A percentile compares a stretch with the other conserved stretches of the same genome.
phyloP scores from a whole-genome alignment of 108 stramenopile species.

The Cyclotella atomus region DNA sequence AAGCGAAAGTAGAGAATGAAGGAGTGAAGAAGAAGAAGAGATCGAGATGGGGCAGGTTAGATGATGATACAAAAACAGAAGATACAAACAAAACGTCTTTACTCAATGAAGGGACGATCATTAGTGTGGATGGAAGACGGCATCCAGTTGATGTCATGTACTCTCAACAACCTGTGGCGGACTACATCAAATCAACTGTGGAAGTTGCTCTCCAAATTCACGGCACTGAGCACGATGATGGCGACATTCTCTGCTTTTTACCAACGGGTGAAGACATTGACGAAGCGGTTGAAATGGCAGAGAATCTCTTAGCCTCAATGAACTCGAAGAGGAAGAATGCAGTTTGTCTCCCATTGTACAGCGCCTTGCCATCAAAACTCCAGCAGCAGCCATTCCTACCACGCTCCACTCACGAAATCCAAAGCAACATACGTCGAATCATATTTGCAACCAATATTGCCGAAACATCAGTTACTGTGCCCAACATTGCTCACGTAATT shows the following conservation, averaged over 20 bases:
- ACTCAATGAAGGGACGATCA: conserved; percentile 72
- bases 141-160: conserved; percentile 92
- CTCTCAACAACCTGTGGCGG: conserved; percentile 69
- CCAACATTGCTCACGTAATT: conserved; percentile 89
- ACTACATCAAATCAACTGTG: conserved; percentile 78
- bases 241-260: conserved; percentile 94
- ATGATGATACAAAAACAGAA: conserved; percentile 15
- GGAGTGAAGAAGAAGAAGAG: conserved; percentile 30
- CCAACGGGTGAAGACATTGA: conserved; percentile 96
- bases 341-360: conserved; percentile 89
- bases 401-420: conserved; percentile 39
- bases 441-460: conserved; percentile 94
- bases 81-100: background rate
- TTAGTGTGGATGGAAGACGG: conserved; percentile 83
- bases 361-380: conserved; percentile 77
- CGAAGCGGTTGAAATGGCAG: conserved; percentile 71
- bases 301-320: conserved; percentile 52
- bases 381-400: conserved; percentile 78
- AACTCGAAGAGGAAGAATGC: conserved; percentile 14
- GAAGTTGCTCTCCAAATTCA: conserved; percentile 85
- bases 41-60: conserved; percentile 49
- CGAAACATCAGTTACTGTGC: conserved; percentile 95
- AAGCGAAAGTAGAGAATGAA: conserved; percentile 36
- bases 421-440: conserved; percentile 56
- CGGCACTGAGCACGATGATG: conserved; percentile 50